These are phyloP conservation scores for Dryas integrifolia DNA, from an alignment of 331 rosid genomes.

Conservation along the genomic window DNA sequence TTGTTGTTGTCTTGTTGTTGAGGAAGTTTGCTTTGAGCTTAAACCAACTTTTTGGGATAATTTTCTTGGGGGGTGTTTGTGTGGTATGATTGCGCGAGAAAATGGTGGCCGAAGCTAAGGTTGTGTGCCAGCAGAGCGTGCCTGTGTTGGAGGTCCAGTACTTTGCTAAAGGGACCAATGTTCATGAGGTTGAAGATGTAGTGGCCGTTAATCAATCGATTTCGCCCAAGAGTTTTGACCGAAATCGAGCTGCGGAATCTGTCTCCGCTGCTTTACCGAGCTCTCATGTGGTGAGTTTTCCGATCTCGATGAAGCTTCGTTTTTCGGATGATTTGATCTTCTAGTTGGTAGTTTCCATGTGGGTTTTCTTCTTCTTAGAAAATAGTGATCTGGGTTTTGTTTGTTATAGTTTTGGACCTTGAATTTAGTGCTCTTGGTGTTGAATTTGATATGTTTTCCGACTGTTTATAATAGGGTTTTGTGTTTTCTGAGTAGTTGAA, in stretches of 20 bases:
- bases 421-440: neutral
- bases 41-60: neutral
- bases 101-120: slow-evolving; percentile 84
- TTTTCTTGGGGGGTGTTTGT: neutral
- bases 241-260: slow-evolving; percentile 46
- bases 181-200: slow-evolving; percentile 46
- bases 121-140: slow-evolving; percentile 49
- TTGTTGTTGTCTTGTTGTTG: neutral
- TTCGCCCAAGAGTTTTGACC: slow-evolving; percentile 39
- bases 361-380: neutral
- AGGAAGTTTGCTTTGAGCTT: neutral
- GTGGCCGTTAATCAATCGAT: slow-evolving; percentile 23
- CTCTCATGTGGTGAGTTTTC: slow-evolving; percentile 51
- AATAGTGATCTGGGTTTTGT: neutral
- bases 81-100: slow-evolving; percentile 28
- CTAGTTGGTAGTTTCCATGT: slow-evolving; percentile 10
- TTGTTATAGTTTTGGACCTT: neutral
- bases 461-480: neutral
- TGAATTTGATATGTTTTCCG: neutral
- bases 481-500: neutral
- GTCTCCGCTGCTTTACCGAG: slow-evolving; percentile 49
- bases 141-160: slow-evolving; percentile 51
- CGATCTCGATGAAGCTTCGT: neutral
- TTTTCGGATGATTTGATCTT: neutral
- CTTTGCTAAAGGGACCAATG: slow-evolving; percentile 43